Conservation (phyloP, 257 asterid genomes). For the Scutellaria barbata region DNA sequence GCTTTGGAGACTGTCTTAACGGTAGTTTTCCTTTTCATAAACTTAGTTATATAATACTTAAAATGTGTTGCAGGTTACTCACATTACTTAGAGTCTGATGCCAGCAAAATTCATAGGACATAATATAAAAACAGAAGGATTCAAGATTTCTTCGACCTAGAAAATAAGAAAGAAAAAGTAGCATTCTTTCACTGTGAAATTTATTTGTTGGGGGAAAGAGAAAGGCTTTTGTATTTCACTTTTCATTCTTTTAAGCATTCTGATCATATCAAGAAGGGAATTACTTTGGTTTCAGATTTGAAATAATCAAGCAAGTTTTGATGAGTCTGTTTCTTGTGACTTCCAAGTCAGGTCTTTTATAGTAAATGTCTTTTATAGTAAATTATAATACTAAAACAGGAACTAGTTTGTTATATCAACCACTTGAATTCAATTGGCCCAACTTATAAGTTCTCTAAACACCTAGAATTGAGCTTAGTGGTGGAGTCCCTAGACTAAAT, state of each 20-base stretch:
- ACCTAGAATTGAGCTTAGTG: too few relatives aligned
- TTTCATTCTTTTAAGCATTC: neutral
- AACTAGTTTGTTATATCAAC: neutral
- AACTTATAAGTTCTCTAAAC: neutral
- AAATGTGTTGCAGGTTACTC: neutral
- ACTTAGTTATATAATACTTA: constrained; percentile 14
- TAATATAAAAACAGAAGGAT: constrained; percentile 3
- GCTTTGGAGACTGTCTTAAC: constrained; percentile 96
- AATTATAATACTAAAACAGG: neutral
- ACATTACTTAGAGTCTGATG: neutral
- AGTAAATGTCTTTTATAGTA: constrained; percentile 21
- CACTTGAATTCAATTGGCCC: constrained; percentile 11
- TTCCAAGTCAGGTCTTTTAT: constrained; percentile 11
- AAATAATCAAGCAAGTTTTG: constrained; percentile 9
- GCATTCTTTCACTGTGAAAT: neutral
- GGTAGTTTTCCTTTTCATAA: constrained; percentile 51
- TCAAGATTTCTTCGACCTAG: constrained; percentile 5
- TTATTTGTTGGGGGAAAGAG: neutral
- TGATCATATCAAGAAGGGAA: constrained; percentile 1
- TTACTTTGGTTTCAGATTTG: constrained; percentile 5
- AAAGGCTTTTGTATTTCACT: neutral
- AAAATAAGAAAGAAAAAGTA: neutral
- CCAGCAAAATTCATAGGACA: neutral
- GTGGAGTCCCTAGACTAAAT: neutral
- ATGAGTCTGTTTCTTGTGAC: neutral